A percentile compares a stretch with the other conserved stretches of the same genome.
Evolutionary conservation across 2,329 filamentous ascomycete species (phyloP).

Genomic region (Neofusicoccum ribis): DNA sequence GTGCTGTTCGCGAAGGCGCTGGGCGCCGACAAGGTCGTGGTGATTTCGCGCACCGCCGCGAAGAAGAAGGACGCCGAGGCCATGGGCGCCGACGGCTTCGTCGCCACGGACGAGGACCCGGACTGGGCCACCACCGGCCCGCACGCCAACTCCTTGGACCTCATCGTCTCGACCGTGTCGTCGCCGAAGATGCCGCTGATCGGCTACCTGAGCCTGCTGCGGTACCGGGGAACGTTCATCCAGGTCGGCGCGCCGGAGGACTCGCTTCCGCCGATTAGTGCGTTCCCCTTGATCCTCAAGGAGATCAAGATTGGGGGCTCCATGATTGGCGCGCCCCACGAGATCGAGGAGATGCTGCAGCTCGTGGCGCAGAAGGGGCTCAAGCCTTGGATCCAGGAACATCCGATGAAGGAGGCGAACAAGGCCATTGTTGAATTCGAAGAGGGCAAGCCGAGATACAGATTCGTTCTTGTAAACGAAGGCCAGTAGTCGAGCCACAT

Average conservation of each 20-base stretch:
- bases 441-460: constrained; percentile 53
- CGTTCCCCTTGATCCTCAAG: constrained; percentile 60
- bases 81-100: constrained; percentile 61
- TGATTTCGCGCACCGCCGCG: constrained; percentile 59
- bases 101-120: constrained; percentile 58
- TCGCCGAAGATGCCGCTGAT: constrained; percentile 62
- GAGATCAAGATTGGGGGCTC: constrained; percentile 48
- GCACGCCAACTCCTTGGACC: constrained; percentile 50
- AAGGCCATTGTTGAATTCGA: constrained; percentile 60
- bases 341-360: constrained; percentile 63
- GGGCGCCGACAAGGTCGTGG: constrained; percentile 65
- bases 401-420: constrained; percentile 58
- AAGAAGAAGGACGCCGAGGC: constrained; percentile 63
- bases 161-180: constrained; percentile 62
- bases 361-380: constrained; percentile 61
- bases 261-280: constrained; percentile 54
- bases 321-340: constrained; percentile 54
- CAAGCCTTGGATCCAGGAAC: constrained; percentile 63
- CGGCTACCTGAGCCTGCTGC: constrained; percentile 62
- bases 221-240: constrained; percentile 61
- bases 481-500: background rate
- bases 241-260: constrained; percentile 68
- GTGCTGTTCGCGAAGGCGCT: constrained; percentile 70
- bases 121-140: constrained; percentile 56
- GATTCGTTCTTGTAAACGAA: constrained; percentile 42